A percentile compares a stretch with the other conserved stretches of the same genome.
Evolutionary conservation across 78 protist genomes (phyloP).

Genomic region (Diacronema lutheri): DNA sequence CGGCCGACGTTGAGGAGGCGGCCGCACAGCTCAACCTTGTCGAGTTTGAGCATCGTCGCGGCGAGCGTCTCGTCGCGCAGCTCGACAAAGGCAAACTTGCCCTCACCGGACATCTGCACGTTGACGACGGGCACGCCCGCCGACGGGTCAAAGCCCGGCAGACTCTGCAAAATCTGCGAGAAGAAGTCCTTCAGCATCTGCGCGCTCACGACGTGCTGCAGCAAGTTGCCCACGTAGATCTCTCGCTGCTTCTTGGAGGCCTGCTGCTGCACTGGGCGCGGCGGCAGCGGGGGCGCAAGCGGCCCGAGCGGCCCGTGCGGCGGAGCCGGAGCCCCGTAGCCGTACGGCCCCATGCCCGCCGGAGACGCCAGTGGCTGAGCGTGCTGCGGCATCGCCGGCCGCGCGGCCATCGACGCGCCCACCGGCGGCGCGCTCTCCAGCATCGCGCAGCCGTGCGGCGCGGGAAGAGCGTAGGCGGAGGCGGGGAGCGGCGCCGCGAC

Average conservation of each 20-base stretch:
- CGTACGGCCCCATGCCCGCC: no score
- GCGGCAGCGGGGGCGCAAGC: no score
- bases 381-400: no score
- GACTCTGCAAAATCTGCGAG: not conserved
- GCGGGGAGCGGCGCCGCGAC: no score
- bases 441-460: no score
- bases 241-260: slow-evolving; percentile 1
- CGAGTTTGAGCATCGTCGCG: not conserved
- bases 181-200: not conserved
- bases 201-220: not conserved
- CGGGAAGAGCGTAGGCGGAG: no score
- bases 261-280: no score
- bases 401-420: no score
- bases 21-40: not conserved
- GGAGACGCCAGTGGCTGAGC: no score
- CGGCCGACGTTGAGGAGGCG: not conserved
- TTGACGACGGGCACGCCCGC: not conserved
- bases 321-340: no score
- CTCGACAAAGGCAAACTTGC: slow-evolving; percentile 1
- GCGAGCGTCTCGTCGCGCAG: not conserved
- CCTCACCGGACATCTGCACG: not conserved
- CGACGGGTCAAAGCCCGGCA: not conserved
- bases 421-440: no score
- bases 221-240: not conserved
- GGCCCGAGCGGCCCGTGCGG: no score